Evolutionary conservation across 495 filamentous ascomycete species (phyloP).

Genomic region (Jackrogersella multiformis): DNA sequence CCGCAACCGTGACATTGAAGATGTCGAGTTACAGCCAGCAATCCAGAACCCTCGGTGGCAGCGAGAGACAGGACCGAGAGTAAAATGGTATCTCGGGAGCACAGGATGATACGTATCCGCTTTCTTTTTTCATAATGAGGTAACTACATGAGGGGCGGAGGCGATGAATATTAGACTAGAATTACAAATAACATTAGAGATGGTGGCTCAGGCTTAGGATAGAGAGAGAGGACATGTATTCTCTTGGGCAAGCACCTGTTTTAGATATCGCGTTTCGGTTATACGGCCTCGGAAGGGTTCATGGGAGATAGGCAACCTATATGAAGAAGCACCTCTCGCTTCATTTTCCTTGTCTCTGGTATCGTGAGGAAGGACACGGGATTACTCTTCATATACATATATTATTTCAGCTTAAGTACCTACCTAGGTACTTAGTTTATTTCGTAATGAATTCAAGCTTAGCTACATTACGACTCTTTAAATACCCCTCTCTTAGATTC

Average conservation of each 20-base stretch:
- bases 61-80: conserved; percentile 5
- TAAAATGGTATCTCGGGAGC: conserved; percentile 40
- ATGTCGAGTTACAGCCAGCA: background rate
- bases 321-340: background rate
- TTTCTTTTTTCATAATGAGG: background rate
- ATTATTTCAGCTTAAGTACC: background rate
- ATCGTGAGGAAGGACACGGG: background rate
- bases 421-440: background rate
- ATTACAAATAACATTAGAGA: conserved; percentile 34
- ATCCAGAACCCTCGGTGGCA: conserved; percentile 27
- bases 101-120: conserved; percentile 28
- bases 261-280: conserved; percentile 18
- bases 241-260: background rate
- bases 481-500: no score
- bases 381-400: conserved; percentile 13
- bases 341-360: conserved; percentile 4
- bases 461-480: no score
- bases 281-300: conserved; percentile 8
- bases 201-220: conserved; percentile 39
- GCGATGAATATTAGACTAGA: conserved; percentile 13
- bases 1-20: background rate
- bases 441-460: no score
- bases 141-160: no score
- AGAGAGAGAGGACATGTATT: conserved; percentile 8
- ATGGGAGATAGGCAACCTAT: conserved; percentile 1